A percentile compares a stretch with the other conserved stretches of the same genome.
Conservation (phyloP, 176 grass and related monocot genomes). For the Oryza longistaminata region DNA sequence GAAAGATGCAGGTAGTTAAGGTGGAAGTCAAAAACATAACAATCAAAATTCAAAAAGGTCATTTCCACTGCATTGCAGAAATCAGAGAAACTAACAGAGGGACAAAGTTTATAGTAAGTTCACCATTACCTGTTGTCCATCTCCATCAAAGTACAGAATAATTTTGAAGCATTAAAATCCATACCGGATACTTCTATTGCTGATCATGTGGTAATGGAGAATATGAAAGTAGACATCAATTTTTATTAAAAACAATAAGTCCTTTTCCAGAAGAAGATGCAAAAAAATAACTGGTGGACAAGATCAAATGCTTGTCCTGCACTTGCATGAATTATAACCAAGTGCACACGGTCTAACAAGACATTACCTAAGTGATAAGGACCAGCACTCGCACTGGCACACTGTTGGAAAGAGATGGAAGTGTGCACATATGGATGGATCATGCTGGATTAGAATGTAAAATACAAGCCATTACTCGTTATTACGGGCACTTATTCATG, state of each 20-base stretch:
- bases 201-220: background rate
- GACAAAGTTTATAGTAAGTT: too few relatives aligned
- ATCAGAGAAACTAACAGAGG: too few relatives aligned
- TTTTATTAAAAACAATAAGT: background rate
- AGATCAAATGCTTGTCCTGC: constrained; percentile 6
- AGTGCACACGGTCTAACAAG: constrained; percentile 29
- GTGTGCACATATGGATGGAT: background rate
- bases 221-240: constrained; percentile 19
- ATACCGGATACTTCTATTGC: too few relatives aligned
- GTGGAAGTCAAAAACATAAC: constrained; percentile 6
- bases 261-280: background rate
- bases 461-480: background rate
- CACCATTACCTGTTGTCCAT: too few relatives aligned
- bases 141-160: too few relatives aligned
- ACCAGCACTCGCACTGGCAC: constrained; percentile 1
- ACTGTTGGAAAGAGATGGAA: constrained; percentile 28
- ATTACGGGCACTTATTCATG: background rate
- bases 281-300: constrained; percentile 19
- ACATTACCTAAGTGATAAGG: constrained; percentile 16
- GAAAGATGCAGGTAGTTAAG: constrained; percentile 24
- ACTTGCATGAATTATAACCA: constrained; percentile 21
- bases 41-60: background rate
- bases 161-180: too few relatives aligned
- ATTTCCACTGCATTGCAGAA: too few relatives aligned
- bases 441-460: constrained; percentile 6